phyloP scores from a whole-genome alignment of 805 yeast species.

The Wickerhamomyces bovis region DNA sequence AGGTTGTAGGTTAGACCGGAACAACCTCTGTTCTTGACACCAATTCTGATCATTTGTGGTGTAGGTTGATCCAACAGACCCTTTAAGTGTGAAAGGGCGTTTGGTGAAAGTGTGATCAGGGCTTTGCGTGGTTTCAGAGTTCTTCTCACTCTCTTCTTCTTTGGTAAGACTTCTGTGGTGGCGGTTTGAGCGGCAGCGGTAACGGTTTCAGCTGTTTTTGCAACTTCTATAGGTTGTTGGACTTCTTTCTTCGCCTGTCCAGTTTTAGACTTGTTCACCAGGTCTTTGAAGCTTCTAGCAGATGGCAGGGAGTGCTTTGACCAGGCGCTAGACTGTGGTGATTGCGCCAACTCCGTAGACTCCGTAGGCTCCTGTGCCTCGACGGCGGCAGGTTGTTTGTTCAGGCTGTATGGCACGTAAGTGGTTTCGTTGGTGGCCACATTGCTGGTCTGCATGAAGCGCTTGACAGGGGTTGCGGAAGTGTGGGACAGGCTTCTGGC shows the following conservation, averaged over 20 bases:
- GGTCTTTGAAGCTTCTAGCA: constrained; percentile 23
- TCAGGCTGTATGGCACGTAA: background rate
- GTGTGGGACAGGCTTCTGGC: background rate
- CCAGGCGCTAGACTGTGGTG: constrained; percentile 11
- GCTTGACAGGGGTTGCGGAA: background rate
- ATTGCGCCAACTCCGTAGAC: background rate
- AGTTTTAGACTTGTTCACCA: constrained; percentile 14
- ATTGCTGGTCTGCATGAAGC: background rate
- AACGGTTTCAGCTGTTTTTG: constrained; percentile 7
- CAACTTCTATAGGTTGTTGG: constrained; percentile 4
- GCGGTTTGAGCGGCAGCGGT: constrained; percentile 10
- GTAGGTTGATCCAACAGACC: constrained; percentile 70
- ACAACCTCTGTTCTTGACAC: constrained; percentile 95
- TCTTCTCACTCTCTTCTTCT: constrained; percentile 46
- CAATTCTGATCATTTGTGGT: constrained; percentile 85
- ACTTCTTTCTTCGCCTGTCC: constrained; percentile 6
- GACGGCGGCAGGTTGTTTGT: background rate
- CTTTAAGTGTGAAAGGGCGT: constrained; percentile 68
- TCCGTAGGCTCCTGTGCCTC: background rate
- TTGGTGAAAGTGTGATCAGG: constrained; percentile 70
- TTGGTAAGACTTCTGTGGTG: constrained; percentile 18
- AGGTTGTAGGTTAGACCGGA: constrained; percentile 90
- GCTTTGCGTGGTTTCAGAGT: constrained; percentile 84
- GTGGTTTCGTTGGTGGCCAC: background rate
- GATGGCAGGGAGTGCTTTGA: constrained; percentile 23